Evolutionary conservation across 2,329 filamentous ascomycete genomes (phyloP).

Genomic region (Colletotrichum somersetense): DNA sequence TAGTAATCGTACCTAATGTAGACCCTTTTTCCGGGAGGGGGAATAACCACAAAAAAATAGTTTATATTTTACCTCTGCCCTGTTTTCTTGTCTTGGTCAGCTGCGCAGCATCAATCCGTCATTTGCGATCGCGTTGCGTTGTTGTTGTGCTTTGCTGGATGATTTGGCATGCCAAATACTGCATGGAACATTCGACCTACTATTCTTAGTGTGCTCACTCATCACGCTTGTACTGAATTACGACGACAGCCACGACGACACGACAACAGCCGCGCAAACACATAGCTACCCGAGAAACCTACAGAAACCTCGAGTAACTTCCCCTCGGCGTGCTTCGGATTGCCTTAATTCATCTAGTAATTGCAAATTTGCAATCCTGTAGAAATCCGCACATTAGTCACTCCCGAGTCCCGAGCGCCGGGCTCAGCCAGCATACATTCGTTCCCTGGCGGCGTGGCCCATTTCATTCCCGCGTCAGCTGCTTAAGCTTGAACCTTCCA

Average conservation of each 20-base stretch:
- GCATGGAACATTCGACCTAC: not conserved
- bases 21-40: no score
- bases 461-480: slow-evolving; percentile 13
- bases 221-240: slow-evolving; percentile 5
- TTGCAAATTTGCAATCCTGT: not conserved
- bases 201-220: slow-evolving; percentile 13
- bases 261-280: not conserved
- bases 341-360: not conserved
- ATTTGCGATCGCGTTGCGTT: no score
- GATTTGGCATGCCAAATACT: not conserved
- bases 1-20: no score
- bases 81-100: not conserved
- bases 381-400: slow-evolving; percentile 4
- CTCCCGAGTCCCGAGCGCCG: not conserved
- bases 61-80: not conserved
- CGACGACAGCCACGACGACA: slow-evolving; percentile 3
- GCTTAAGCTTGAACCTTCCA: not conserved
- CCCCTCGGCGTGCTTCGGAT: not conserved
- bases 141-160: not conserved
- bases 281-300: not conserved
- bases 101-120: not conserved
- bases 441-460: not conserved
- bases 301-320: slow-evolving; percentile 6
- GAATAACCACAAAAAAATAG: no score
- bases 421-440: not conserved